Base-by-base conservation (phyloP, 1,284 basidiomycete genomes). In the Garcileccinum viscosum region DNA sequence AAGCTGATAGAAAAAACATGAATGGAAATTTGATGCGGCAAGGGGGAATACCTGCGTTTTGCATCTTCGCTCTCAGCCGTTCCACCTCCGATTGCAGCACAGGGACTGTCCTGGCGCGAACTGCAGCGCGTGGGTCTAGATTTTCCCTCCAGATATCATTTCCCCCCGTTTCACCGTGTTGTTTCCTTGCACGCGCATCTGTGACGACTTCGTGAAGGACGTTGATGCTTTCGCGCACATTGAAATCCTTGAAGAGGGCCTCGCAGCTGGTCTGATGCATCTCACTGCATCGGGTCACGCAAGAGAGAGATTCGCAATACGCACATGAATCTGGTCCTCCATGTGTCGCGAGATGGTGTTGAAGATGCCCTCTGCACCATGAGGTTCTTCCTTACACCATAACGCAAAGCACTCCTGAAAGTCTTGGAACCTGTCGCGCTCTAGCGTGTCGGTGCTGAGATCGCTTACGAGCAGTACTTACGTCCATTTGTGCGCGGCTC, bases 401-500 rank as follows among this genome's bases (percentile, higher is more conserved):
- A 89, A 80, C 22, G 92, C 85, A 75, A 94, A 94, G 76, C 93
- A 93, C 80, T 93, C 90, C 7, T 87, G 83, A 72, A 93, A 94
- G 76, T 94, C 90, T 7, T 93, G 90, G 74, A 89, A 92, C 61
- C 92, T 94, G 71, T 33, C 50, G 40, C 40, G 33, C 67, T 71
- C 33, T 38, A 69, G 62, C 56, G 60, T 91, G 75, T 93, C 90
- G 74, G 56, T 27, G 33, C 27, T 67, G 58, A 61, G 47, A 30
- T 65, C 35, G 62, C 64, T 33, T 17, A 38, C 6, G 35, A 22
- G 67, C 1, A 67, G 47, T 14, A 88, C 92, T 75, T 73, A 93
- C 92, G 91, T 90, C 92, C 93, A 94, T 75, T 93, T 93, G 77
- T 91, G 90, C 5, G 91, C 88, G n/a, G 91, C 86, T 30, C 90